phyloP scores from a whole-genome alignment of 2,329 filamentous ascomycete genomes.

The Aspergillus sp. region DNA sequence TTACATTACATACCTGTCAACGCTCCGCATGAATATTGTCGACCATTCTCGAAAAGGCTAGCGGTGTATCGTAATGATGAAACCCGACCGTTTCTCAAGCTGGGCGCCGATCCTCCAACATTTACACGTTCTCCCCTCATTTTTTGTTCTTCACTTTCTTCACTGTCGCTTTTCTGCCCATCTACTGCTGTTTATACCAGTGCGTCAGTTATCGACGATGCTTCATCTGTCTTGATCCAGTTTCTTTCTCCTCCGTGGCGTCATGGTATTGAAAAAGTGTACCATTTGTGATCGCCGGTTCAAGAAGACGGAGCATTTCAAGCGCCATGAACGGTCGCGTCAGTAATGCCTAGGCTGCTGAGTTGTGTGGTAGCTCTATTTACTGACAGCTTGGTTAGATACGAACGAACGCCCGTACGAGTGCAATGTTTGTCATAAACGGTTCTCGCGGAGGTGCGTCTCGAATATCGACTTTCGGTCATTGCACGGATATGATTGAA shows the following conservation, averaged over 20 bases:
- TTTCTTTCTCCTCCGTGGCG: conserved; percentile 11
- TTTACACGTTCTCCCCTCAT: neutral
- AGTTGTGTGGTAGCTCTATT: neutral
- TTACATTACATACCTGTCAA: neutral
- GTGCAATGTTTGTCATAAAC: conserved; percentile 48
- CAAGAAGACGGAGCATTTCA: conserved; percentile 51
- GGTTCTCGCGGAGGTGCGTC: conserved; percentile 48
- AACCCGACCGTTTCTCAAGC: neutral
- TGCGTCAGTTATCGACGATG: conserved; percentile 3
- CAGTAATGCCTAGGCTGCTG: conserved; percentile 19
- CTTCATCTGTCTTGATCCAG: neutral
- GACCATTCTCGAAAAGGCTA: neutral
- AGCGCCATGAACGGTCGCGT: conserved; percentile 51
- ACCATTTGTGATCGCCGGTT: conserved; percentile 48
- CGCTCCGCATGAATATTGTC: neutral
- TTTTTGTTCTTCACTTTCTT: neutral
- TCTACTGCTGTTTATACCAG: neutral
- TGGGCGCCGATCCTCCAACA: neutral
- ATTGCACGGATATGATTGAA: neutral
- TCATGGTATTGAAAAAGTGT: conserved; percentile 40
- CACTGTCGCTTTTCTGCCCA: neutral
- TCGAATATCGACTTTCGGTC: neutral
- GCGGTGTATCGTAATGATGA: neutral
- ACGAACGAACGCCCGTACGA: conserved; percentile 50
- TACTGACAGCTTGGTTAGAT: conserved; percentile 30